phyloP scores from a whole-genome alignment of 1,284 basidiomycete species.

The Rhodotorula sp. region DNA sequence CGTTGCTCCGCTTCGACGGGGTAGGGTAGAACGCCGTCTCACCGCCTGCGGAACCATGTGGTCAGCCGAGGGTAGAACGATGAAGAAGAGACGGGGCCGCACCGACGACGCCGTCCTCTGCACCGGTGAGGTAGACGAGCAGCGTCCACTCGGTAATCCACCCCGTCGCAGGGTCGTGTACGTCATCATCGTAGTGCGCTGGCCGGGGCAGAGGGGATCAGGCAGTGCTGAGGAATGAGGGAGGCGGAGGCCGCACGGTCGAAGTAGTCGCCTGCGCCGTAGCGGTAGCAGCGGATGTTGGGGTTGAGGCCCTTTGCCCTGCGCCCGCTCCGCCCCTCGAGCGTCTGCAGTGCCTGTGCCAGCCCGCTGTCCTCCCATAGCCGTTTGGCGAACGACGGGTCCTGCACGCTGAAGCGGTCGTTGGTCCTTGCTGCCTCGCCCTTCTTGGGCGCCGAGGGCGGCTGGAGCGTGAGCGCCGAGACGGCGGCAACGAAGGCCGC shows the following conservation, averaged over 20 bases:
- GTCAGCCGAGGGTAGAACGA: background rate
- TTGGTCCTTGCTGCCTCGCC: conserved; percentile 76
- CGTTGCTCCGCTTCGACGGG: conserved; percentile 41
- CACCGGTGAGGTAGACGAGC: conserved; percentile 71
- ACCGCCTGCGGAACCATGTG: conserved; percentile 58
- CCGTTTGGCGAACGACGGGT: conserved; percentile 62
- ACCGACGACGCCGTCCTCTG: conserved; percentile 65
- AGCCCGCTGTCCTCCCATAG: conserved; percentile 52
- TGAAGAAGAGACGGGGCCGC: background rate
- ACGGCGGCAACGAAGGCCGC: conserved; percentile 9
- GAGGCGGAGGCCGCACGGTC: conserved; percentile 39
- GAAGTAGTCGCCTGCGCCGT: conserved; percentile 48
- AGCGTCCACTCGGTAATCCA: conserved; percentile 71
- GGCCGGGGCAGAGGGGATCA: conserved; percentile 52
- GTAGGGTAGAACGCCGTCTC: conserved; percentile 72
- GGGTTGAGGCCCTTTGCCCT: conserved; percentile 48
- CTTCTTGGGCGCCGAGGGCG: conserved; percentile 67
- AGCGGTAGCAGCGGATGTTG: conserved; percentile 53
- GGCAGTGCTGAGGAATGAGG: background rate
- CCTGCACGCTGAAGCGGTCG: conserved; percentile 66
- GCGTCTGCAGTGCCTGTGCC: conserved; percentile 1
- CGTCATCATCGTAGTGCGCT: conserved; percentile 71
- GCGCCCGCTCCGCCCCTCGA: conserved; percentile 8
- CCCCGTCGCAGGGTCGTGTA: conserved; percentile 47
- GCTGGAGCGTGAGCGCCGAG: background rate